These are phyloP conservation scores for Aspergillus hiratsukae DNA, from an alignment of 2,329 filamentous ascomycete species.

Conservation along the genomic window DNA sequence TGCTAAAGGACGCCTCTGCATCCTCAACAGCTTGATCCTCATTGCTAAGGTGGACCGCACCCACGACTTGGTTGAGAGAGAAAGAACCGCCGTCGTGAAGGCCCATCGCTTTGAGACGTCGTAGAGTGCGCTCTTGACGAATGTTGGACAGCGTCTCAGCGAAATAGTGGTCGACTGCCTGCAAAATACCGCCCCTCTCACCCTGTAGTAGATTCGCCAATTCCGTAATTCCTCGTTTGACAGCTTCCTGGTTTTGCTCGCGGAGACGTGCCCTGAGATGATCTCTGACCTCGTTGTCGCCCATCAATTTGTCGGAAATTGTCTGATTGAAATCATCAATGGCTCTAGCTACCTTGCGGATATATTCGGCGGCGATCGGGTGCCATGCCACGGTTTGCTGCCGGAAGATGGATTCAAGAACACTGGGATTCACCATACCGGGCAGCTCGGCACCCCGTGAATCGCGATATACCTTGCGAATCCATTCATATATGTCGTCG, in stretches of 20 bases:
- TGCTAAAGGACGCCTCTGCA: too few relatives aligned
- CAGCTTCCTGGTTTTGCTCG: not conserved
- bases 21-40: constrained; percentile 44
- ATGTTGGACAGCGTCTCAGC: constrained; percentile 35
- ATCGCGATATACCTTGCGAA: constrained; percentile 13
- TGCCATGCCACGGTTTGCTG: constrained; percentile 15
- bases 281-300: not conserved
- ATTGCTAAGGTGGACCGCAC: constrained; percentile 28
- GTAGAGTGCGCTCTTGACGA: constrained; percentile 11
- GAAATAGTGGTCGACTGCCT: constrained; percentile 53
- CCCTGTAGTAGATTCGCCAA: constrained; percentile 34
- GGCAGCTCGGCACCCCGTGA: constrained; percentile 18
- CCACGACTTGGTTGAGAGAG: constrained; percentile 2
- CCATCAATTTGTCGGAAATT: not conserved
- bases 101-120: constrained; percentile 4
- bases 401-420: constrained; percentile 17
- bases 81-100: not conserved
- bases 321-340: not conserved
- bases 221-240: not conserved
- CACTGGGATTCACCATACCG: constrained; percentile 15
- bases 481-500: constrained; percentile 16
- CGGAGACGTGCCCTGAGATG: not conserved
- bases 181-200: constrained; percentile 43
- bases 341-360: not conserved
- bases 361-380: constrained; percentile 3